Base-by-base conservation (phyloP, 2,329 filamentous ascomycete species). In the Podosphaera fusca region DNA sequence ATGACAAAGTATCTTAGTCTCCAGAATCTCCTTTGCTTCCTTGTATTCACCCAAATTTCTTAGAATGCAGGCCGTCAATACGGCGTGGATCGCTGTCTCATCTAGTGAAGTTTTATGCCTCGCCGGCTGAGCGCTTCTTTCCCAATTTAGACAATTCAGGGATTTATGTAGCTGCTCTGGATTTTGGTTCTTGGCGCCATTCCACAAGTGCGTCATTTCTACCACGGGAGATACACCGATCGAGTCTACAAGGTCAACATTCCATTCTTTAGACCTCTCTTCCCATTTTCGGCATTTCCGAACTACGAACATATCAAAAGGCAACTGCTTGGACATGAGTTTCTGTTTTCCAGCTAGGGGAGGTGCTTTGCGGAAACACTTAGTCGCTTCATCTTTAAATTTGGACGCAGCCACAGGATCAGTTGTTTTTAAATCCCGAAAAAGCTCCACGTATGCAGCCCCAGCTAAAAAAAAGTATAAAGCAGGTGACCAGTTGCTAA, bases 161-260 rank as follows among this genome's bases (percentile, higher is more conserved):
- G 81, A 85, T 47, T 73, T 70, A 53, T 83, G 72, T 12, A 95
- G 72, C 59, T 90, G 78, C 0, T 71, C 70, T 0, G 70, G 64
- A 1, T 77, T 73, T 86, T 95, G 94, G 57, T 87, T 80, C 69
- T 86, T 90, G 63, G 80, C 81, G 0, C 89, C 90, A 65, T 87
- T 89, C 89, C 89, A 96, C 64, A 96, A 80, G 68, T 90, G 94
- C 10, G 85, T 82, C 84, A 96, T 94, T 71, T 96, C 92, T 64
- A 88, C 79, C 0, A 87, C 73, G 0, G 92, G 92, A 59, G 82
- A 85, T 2, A 86, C 75, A 0, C 88, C 88, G 7, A 94, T 75
- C 0, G 85, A 88, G 63, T 96, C 90, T 1, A 84, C 77, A 2
- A 95, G 73, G 53, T 82, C 77, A 36, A 87, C 70, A 1, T 76